Evolutionary conservation across 2,329 filamentous ascomycete species (phyloP).

Genomic region (Helicocarpus griseus): DNA sequence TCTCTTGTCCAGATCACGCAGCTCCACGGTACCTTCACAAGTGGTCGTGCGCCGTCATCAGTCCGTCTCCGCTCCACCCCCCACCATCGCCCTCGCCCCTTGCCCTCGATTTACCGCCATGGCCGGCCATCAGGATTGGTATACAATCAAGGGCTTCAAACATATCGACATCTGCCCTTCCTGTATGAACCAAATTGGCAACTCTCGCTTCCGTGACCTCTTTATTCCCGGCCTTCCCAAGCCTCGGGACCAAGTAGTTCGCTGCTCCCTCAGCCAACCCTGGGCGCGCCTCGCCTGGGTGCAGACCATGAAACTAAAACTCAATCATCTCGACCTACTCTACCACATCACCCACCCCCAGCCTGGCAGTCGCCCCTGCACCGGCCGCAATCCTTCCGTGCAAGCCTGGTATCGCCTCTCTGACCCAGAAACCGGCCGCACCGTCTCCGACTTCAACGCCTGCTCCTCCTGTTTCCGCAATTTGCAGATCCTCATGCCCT

Average conservation of each 20-base stretch:
- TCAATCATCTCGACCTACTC: constrained; percentile 58
- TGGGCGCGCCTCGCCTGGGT: constrained; percentile 84
- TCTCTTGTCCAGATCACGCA: constrained; percentile 5
- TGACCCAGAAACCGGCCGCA: constrained; percentile 55
- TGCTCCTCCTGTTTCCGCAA: constrained; percentile 66
- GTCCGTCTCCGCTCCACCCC: constrained; percentile 4
- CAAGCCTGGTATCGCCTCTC: constrained; percentile 68
- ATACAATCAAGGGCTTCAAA: constrained; percentile 60
- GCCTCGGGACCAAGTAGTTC: constrained; percentile 47
- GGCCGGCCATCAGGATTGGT: constrained; percentile 65
- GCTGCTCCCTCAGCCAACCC: constrained; percentile 69
- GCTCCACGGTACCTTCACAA: constrained; percentile 5
- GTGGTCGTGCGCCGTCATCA: constrained; percentile 11
- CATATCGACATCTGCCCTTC: constrained; percentile 73
- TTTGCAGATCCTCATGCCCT: constrained; percentile 64
- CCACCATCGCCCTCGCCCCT: constrained; percentile 43
- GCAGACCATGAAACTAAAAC: constrained; percentile 61
- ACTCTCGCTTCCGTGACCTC: constrained; percentile 56
- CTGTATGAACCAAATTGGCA: constrained; percentile 65
- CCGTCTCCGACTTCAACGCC: constrained; percentile 61
- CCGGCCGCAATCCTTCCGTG: constrained; percentile 44
- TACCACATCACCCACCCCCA: constrained; percentile 57
- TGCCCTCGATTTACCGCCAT: constrained; percentile 59
- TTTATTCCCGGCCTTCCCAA: constrained; percentile 56
- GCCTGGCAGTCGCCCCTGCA: constrained; percentile 48